Conservation (phyloP, 495 filamentous ascomycete species). For the Daldinia bambusicola region DNA sequence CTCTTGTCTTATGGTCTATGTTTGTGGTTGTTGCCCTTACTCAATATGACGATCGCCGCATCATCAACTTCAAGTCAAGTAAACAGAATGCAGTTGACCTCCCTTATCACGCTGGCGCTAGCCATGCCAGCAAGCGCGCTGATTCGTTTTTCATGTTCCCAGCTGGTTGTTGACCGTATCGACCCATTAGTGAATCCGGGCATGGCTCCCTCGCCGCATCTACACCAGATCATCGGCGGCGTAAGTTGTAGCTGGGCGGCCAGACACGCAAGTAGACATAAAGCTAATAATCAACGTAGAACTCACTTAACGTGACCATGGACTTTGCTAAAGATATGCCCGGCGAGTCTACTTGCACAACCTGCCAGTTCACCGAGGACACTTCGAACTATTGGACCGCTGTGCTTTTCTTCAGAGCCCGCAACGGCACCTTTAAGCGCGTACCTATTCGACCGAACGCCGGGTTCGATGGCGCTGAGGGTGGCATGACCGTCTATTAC, state of each 20-base stretch:
- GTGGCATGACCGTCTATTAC: conserved; percentile 56
- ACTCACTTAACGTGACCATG: conserved; percentile 51
- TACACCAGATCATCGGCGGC: conserved; percentile 51
- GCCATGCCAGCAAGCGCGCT: conserved; percentile 48
- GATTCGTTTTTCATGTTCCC: conserved; percentile 51
- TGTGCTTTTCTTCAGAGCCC: conserved; percentile 52
- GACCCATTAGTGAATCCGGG: conserved; percentile 52
- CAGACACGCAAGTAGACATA: neutral
- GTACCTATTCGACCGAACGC: conserved; percentile 52
- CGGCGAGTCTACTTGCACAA: conserved; percentile 44
- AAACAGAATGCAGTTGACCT: conserved; percentile 48
- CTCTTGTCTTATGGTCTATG: neutral
- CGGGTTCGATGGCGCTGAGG: conserved; percentile 51
- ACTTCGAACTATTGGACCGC: conserved; percentile 57
- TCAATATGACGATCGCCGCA: conserved; percentile 10
- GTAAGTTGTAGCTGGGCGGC: conserved; percentile 25
- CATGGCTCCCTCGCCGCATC: conserved; percentile 45
- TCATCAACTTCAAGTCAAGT: conserved; percentile 5
- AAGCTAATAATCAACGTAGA: conserved; percentile 34
- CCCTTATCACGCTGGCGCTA: conserved; percentile 46
- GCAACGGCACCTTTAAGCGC: conserved; percentile 53
- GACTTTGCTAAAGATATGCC: conserved; percentile 48
- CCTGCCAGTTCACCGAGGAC: conserved; percentile 50
- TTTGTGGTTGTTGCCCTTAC: conserved; percentile 1
- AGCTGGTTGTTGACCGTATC: conserved; percentile 49